Conservation (phyloP, 2,329 filamentous ascomycete genomes). For the Metarhizium anisopliae region DNA sequence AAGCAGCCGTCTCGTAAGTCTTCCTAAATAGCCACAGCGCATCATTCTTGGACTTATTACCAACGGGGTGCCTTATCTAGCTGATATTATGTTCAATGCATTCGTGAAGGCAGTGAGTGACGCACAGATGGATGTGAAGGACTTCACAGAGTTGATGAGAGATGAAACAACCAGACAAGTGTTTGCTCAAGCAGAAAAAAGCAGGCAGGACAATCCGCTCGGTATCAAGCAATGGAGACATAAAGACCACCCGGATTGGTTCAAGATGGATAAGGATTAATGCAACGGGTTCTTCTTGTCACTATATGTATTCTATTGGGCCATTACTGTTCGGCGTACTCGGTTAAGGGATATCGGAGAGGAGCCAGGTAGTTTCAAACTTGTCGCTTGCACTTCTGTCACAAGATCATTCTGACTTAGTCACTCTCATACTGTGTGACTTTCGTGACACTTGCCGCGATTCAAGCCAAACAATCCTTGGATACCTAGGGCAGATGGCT, state of each 20-base stretch:
- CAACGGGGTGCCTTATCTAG: slow-evolving; percentile 23
- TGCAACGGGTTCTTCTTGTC: neutral
- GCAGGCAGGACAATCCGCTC: slow-evolving; percentile 43
- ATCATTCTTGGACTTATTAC: slow-evolving; percentile 1
- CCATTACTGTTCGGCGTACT: neutral
- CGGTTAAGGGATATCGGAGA: neutral
- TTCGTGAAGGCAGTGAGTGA: slow-evolving; percentile 38
- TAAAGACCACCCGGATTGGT: slow-evolving; percentile 52
- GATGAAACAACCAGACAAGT: slow-evolving; percentile 39
- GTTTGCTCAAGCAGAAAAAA: slow-evolving; percentile 43
- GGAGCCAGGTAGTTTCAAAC: neutral
- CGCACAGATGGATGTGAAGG: slow-evolving; percentile 41
- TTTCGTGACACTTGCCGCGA: neutral
- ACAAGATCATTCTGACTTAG: neutral
- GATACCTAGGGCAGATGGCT: neutral
- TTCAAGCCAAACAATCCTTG: neutral
- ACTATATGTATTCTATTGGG: neutral
- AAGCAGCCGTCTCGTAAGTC: slow-evolving; percentile 43
- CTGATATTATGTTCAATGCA: slow-evolving; percentile 37
- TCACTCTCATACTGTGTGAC: neutral
- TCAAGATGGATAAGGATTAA: slow-evolving; percentile 24
- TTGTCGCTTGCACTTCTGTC: neutral
- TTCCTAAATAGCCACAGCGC: neutral
- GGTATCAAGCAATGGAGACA: slow-evolving; percentile 52
- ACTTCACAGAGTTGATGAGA: slow-evolving; percentile 38